These are phyloP conservation scores for Zanthoxylum bungeanum DNA, from an alignment of 345 rosid species.

Conservation along the genomic window DNA sequence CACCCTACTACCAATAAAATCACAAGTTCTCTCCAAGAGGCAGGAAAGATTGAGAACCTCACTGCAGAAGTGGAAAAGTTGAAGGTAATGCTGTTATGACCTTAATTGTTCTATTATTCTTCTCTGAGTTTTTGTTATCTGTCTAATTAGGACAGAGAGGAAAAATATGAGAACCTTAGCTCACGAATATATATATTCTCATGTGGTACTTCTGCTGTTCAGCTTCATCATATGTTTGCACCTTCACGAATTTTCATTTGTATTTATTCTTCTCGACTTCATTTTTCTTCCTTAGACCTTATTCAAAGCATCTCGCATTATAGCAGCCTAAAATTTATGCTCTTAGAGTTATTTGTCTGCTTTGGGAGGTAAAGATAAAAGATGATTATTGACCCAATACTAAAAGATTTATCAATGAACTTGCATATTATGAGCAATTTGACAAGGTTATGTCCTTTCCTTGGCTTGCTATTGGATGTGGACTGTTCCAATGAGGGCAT, in stretches of 20 bases:
- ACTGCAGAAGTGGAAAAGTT: conserved; percentile 50
- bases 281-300: not conserved
- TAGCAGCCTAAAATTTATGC: not conserved
- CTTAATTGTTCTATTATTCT: conserved; percentile 5
- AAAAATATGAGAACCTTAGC: not conserved
- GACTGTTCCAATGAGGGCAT: no score
- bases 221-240: not conserved
- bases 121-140: not conserved
- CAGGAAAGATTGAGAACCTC: conserved; percentile 45
- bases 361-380: not conserved
- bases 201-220: not conserved
- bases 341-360: not conserved
- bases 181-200: not conserved
- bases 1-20: conserved; percentile 27
- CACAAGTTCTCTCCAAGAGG: conserved; percentile 29
- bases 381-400: not conserved
- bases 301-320: not conserved
- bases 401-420: not conserved
- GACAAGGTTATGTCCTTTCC: not conserved
- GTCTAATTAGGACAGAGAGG: not conserved
- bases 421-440: not conserved
- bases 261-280: not conserved
- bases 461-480: not conserved
- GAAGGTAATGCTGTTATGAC: conserved; percentile 50
- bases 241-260: not conserved